These are phyloP conservation scores for Ophiostoma ips DNA, from an alignment of 2,329 filamentous ascomycete species.

Conservation along the genomic window DNA sequence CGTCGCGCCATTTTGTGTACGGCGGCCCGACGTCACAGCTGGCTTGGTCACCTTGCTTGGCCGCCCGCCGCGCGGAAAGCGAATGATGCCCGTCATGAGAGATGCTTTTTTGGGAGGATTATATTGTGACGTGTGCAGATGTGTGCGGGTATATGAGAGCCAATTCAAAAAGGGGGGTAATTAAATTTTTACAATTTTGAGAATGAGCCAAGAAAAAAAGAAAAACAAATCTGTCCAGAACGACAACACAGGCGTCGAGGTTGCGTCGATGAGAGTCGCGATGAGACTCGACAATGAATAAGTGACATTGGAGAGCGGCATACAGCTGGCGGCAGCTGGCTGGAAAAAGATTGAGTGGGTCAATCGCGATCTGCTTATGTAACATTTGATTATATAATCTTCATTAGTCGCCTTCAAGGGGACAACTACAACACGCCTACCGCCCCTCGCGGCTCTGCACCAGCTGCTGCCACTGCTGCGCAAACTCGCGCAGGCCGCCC, in stretches of 20 bases:
- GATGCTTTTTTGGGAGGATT: no score
- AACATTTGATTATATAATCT: neutral
- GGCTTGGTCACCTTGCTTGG: slow-evolving; percentile 32
- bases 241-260: no score
- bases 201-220: neutral
- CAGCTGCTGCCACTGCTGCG: slow-evolving; percentile 57
- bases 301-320: slow-evolving; percentile 1
- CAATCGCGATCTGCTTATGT: no score
- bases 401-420: no score
- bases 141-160: no score
- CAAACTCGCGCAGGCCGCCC: slow-evolving; percentile 69
- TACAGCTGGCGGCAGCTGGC: slow-evolving; percentile 15
- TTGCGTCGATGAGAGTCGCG: no score
- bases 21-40: slow-evolving; percentile 6
- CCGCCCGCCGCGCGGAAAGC: slow-evolving; percentile 24
- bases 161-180: no score
- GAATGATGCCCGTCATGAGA: slow-evolving; percentile 24
- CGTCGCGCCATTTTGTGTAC: neutral
- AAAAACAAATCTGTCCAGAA: no score
- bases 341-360: neutral
- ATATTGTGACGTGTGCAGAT: no score
- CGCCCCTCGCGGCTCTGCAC: slow-evolving; percentile 12
- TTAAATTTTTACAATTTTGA: no score
- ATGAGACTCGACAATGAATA: neutral
- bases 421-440: neutral